Evolutionary conservation across 2,329 filamentous ascomycete genomes (phyloP).

Genomic region (Leptodontidium sp.): DNA sequence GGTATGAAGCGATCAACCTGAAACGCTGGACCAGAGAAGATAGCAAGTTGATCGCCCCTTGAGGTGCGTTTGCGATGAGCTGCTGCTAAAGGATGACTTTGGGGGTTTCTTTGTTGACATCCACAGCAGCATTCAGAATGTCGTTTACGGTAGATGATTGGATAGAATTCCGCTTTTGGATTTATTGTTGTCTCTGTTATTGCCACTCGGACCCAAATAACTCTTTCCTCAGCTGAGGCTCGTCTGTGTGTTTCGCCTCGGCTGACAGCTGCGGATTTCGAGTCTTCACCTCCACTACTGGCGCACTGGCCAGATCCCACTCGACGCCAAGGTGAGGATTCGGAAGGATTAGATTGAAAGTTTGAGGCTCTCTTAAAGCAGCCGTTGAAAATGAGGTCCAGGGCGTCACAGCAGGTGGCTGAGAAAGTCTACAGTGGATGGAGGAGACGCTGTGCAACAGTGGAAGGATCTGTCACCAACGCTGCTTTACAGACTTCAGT

Average conservation of each 20-base stretch:
- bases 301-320: neutral
- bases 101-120: neutral
- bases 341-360: conserved; percentile 8
- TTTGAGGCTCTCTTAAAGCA: conserved; percentile 12
- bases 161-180: neutral
- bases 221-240: neutral
- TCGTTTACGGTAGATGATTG: neutral
- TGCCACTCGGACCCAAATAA: conserved; percentile 9
- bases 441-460: neutral
- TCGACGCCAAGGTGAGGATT: conserved; percentile 9
- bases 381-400: neutral
- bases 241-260: conserved; percentile 14
- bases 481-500: conserved; percentile 5
- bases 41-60: neutral
- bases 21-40: conserved; percentile 8
- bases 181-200: neutral
- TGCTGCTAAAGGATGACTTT: neutral
- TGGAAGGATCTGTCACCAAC: neutral
- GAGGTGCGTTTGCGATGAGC: conserved; percentile 5
- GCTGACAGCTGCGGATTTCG: conserved; percentile 8
- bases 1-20: conserved; percentile 17
- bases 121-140: no score
- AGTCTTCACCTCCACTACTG: neutral
- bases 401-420: neutral
- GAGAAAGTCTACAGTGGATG: neutral